phyloP scores from a whole-genome alignment of 108 stramenopile genomes.

The Pseudonitzschia multiseries region DNA sequence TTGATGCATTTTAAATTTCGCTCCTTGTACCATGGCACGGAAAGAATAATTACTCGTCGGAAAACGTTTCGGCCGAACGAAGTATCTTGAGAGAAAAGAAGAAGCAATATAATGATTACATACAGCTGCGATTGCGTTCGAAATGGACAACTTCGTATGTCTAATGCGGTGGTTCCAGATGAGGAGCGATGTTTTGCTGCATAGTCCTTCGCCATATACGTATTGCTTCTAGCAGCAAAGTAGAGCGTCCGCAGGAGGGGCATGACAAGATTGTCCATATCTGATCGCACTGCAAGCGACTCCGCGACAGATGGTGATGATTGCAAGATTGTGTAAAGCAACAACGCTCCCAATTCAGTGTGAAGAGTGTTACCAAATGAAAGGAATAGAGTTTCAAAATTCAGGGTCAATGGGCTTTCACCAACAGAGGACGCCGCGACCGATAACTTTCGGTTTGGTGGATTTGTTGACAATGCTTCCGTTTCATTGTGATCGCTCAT shows the following conservation, averaged over 20 bases:
- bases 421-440: neutral
- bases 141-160: constrained; percentile 56
- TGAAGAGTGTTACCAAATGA: constrained; percentile 63
- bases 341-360: constrained; percentile 68
- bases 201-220: constrained; percentile 30
- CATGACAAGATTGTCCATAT: constrained; percentile 71
- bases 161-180: neutral
- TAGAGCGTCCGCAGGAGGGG: constrained; percentile 69
- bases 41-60: constrained; percentile 47
- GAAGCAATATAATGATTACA: constrained; percentile 75
- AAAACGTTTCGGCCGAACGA: constrained; percentile 82
- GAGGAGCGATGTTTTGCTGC: neutral
- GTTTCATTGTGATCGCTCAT: constrained; percentile 13
- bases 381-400: constrained; percentile 75
- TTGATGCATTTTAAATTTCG: constrained; percentile 60
- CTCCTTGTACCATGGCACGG: constrained; percentile 82
- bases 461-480: constrained; percentile 5
- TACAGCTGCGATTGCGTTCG: constrained; percentile 82
- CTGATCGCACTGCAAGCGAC: constrained; percentile 58
- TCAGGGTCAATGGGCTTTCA: constrained; percentile 39
- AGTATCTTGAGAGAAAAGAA: constrained; percentile 80
- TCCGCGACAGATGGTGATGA: constrained; percentile 72
- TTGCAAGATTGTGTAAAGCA: constrained; percentile 72
- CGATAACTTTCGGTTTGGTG: neutral
- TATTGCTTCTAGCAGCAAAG: constrained; percentile 31